Evolutionary conservation across 2,329 filamentous ascomycete genomes (phyloP), one percentile per base, ranked within the genome.

Genomic region (Apiospora koreana): DNA sequence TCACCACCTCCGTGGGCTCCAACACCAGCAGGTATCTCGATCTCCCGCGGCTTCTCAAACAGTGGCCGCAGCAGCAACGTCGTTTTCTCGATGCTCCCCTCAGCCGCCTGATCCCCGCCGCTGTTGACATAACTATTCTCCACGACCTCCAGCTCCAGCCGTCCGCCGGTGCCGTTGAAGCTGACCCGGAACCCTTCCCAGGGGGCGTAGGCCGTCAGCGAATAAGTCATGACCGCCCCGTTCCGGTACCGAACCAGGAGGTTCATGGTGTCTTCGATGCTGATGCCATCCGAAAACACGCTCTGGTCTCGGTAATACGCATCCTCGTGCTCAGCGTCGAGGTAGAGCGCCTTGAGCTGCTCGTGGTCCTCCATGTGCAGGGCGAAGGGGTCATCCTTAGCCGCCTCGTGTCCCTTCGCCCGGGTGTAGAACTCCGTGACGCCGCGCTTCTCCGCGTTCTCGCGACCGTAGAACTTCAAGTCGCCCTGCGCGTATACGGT

Each of bases 181-280:
- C 80, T 85, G 16, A 88, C 86, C 0, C 87, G 82, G 78, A 89
- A 89, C 0, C 88, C 88, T 72, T 90, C 88, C 87, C 88, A 90
- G 0, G 89, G 89, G 4, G 88, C 87, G 70, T 91, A 91, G 0
- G 89, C 88, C 1, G 86, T 87, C 14, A 88, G 79, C 28, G 83
- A 88, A 74, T 91, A 91, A 0, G 88, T 89, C 76, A 91, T 79
- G 35, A 88, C 84, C 0, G 87, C 87, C 2, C 87, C 86, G 68
- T 83, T 88, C 23, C 82, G 80, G 75, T 91, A 91, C 67, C 84
- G 81, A 28, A 91, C 86, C 64, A 91, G 81, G 31, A 91, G 79
- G 48, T 83, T 88, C 88, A 91, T 89, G 0, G 88, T 91, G 74
- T 91, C 89, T 76, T 91, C 88, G 70, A 91, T 91, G 73, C 83